Evolutionary conservation across 2,329 filamentous ascomycete genomes (phyloP).

Genomic region (Xylariaceae sp.): DNA sequence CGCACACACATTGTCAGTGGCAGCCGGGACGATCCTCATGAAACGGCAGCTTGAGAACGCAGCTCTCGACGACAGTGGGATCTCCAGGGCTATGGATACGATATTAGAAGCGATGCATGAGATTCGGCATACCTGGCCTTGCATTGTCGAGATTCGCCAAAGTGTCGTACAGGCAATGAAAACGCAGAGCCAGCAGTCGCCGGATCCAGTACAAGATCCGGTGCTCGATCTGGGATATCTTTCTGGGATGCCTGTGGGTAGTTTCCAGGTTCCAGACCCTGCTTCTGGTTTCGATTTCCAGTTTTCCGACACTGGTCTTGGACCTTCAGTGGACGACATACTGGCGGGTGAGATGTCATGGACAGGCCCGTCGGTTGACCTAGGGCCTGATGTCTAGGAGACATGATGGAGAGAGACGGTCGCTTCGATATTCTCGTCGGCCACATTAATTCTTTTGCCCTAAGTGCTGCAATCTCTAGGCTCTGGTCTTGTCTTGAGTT

Average conservation of each 20-base stretch:
- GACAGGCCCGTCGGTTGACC: background rate
- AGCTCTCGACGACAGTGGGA: constrained; percentile 38
- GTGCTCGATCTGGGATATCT: constrained; percentile 22
- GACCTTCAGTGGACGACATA: background rate
- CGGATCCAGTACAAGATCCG: constrained; percentile 13
- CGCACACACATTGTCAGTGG: constrained; percentile 44
- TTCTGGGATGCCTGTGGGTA: background rate
- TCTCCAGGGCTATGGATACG: constrained; percentile 45
- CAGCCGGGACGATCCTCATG: constrained; percentile 43
- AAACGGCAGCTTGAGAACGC: constrained; percentile 36
- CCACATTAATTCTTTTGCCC: too few relatives aligned
- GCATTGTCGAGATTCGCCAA: constrained; percentile 38
- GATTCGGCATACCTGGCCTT: constrained; percentile 47
- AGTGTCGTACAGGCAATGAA: constrained; percentile 20
- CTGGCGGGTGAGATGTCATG: background rate
- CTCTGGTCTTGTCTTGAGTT: too few relatives aligned
- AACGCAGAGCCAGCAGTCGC: constrained; percentile 6
- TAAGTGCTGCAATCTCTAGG: too few relatives aligned
- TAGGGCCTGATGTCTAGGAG: background rate
- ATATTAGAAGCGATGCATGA: constrained; percentile 45
- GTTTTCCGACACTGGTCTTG: background rate
- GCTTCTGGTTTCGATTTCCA: background rate
- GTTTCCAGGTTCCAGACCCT: background rate
- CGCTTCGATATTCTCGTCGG: too few relatives aligned
- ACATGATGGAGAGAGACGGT: too few relatives aligned